phyloP scores from a whole-genome alignment of 768 basidiomycete genomes.

The Daedaleopsis nitida region DNA sequence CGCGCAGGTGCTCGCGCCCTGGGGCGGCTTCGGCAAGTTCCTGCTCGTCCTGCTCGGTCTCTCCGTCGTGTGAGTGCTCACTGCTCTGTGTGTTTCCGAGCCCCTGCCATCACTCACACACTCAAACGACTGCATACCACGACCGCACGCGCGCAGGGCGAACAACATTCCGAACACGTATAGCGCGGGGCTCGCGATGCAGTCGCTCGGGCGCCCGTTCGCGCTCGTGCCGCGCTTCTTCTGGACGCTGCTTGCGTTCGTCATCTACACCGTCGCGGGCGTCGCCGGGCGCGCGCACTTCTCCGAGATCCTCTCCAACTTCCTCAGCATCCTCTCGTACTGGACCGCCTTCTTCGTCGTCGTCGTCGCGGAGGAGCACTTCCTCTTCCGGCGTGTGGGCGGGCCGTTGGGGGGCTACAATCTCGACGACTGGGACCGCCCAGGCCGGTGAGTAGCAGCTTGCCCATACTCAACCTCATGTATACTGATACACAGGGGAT shows the following conservation, averaged over 20 bases:
- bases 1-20: conserved; percentile 39
- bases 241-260: conserved; percentile 41
- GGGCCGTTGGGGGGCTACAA: conserved; percentile 53
- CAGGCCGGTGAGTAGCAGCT: conserved; percentile 32
- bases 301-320: conserved; percentile 43
- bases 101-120: too few relatives aligned
- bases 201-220: conserved; percentile 43
- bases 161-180: conserved; percentile 53
- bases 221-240: conserved; percentile 44
- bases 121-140: too few relatives aligned
- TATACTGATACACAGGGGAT: neutral
- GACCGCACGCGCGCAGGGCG: conserved; percentile 31
- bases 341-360: conserved; percentile 53
- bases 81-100: too few relatives aligned
- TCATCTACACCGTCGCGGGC: conserved; percentile 47
- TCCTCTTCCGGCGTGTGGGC: conserved; percentile 46
- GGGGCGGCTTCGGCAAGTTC: conserved; percentile 48
- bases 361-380: conserved; percentile 52
- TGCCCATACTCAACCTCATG: neutral
- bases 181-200: conserved; percentile 47
- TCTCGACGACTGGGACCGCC: conserved; percentile 48
- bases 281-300: conserved; percentile 50
- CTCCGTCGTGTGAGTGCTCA: conserved; percentile 40
- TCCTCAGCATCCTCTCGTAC: conserved; percentile 43
- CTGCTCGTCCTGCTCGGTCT: conserved; percentile 47